phyloP scores from a whole-genome alignment of 2,329 filamentous ascomycete genomes.

The Colletotrichum plurivorum region DNA sequence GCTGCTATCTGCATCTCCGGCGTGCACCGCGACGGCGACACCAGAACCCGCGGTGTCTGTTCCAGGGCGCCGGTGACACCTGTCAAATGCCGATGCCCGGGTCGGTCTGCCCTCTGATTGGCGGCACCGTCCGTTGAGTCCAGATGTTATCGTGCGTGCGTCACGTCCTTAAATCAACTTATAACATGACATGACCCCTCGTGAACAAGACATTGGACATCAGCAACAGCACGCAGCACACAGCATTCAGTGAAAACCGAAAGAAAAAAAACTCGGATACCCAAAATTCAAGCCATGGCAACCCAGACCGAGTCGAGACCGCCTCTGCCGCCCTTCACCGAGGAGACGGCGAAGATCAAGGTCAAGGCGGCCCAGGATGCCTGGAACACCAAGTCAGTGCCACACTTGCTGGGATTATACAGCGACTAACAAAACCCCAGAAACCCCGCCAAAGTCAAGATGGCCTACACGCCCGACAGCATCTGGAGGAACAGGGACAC shows the following conservation, averaged over 20 bases:
- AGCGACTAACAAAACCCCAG: conserved; percentile 54
- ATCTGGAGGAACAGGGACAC: conserved; percentile 85
- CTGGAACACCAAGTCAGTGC: conserved; percentile 81
- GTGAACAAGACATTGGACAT: neutral
- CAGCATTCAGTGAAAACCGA: neutral
- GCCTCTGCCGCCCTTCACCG: conserved; percentile 79
- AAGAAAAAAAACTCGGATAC: neutral
- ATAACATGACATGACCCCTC: neutral
- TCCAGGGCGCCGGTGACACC: conserved; percentile 21
- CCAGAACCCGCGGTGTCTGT: conserved; percentile 35
- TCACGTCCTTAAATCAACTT: neutral
- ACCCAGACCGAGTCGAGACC: conserved; percentile 46
- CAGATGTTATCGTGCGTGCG: conserved; percentile 1
- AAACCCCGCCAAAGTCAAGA: conserved; percentile 74
- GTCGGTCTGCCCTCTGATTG: conserved; percentile 23
- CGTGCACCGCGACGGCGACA: neutral
- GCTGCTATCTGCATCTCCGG: neutral
- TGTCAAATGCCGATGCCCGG: conserved; percentile 24
- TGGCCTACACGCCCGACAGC: conserved; percentile 81
- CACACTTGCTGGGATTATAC: neutral
- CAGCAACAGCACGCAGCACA: neutral
- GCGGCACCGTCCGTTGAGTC: conserved; percentile 5
- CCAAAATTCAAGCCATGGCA: conserved; percentile 6
- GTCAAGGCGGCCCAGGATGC: conserved; percentile 87
- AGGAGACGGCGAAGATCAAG: conserved; percentile 78